Conservation (phyloP, 495 filamentous ascomycete genomes). For the Trichocladium antarcticum region DNA sequence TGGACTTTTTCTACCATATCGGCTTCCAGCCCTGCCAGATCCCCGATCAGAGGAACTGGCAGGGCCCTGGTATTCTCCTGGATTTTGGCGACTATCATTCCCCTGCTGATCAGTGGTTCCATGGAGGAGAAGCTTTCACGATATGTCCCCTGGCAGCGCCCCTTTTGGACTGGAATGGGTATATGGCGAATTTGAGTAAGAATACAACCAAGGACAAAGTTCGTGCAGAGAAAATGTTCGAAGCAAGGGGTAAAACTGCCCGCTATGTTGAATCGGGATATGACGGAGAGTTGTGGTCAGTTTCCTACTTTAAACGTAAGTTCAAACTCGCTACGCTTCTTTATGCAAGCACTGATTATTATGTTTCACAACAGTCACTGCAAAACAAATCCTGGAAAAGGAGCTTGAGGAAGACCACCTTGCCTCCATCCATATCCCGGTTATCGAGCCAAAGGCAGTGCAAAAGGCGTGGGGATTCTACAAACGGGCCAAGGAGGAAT, state of each 20-base stretch:
- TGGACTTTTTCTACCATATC: constrained; percentile 1
- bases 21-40: not conserved
- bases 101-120: constrained; percentile 1
- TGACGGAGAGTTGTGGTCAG: not conserved
- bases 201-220: not conserved
- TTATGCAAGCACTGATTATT: too few relatives aligned
- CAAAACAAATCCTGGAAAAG: not conserved
- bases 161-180: not conserved
- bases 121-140: not conserved
- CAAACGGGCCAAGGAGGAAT: not conserved
- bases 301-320: not conserved
- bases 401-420: not conserved
- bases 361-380: not conserved
- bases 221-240: not conserved
- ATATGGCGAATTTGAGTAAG: not conserved
- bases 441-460: not conserved
- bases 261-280: not conserved
- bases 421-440: not conserved
- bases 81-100: constrained; percentile 6
- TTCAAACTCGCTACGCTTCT: too few relatives aligned
- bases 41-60: not conserved
- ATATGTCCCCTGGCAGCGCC: not conserved
- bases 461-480: not conserved
- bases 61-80: constrained; percentile 1
- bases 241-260: not conserved